A percentile compares a stretch with the other conserved stretches of the same genome.
These are phyloP conservation scores for Didymella exigua DNA, from an alignment of 2,329 filamentous ascomycete species.

Conservation along the genomic window DNA sequence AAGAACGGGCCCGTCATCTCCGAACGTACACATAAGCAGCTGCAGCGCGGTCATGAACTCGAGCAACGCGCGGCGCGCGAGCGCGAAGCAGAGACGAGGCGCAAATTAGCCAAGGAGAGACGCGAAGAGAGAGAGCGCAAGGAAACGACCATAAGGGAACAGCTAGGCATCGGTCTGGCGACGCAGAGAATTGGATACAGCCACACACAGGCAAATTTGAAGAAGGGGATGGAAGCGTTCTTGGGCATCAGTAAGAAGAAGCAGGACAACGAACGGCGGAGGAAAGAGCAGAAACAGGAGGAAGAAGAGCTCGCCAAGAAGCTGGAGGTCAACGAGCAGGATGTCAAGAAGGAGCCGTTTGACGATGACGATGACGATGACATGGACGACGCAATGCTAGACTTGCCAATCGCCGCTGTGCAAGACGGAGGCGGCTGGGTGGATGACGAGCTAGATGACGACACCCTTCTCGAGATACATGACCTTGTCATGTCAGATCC, in stretches of 20 bases:
- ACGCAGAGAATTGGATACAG: constrained; percentile 49
- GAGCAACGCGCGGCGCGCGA: constrained; percentile 41
- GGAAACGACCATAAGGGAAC: constrained; percentile 35
- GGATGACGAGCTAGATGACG: constrained; percentile 44
- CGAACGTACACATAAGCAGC: constrained; percentile 35
- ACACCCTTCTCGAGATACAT: constrained; percentile 38
- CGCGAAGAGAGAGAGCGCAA: constrained; percentile 41
- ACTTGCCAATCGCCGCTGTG: constrained; percentile 17
- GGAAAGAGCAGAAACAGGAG: constrained; percentile 22
- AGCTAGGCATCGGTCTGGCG: constrained; percentile 43
- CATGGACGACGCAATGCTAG: constrained; percentile 12
- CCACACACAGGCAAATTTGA: constrained; percentile 45
- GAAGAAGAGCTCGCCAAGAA: constrained; percentile 25
- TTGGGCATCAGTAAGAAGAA: constrained; percentile 37
- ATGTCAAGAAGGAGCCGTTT: constrained; percentile 41
- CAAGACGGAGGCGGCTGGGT: constrained; percentile 25
- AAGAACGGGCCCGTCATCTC: constrained; percentile 35
- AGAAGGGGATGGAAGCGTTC: constrained; percentile 48
- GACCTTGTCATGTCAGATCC: constrained; percentile 37
- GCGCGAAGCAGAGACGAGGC: constrained; percentile 42
- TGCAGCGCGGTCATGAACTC: constrained; percentile 40
- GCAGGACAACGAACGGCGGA: constrained; percentile 26
- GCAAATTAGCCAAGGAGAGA: constrained; percentile 38
- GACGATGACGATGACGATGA: constrained; percentile 40
- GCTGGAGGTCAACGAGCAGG: constrained; percentile 29